A percentile compares a stretch with the other conserved stretches of the same genome.
Evolutionary conservation across 2,329 filamentous ascomycete genomes (phyloP).

Genomic region (Cordyceps cateniannulata): DNA sequence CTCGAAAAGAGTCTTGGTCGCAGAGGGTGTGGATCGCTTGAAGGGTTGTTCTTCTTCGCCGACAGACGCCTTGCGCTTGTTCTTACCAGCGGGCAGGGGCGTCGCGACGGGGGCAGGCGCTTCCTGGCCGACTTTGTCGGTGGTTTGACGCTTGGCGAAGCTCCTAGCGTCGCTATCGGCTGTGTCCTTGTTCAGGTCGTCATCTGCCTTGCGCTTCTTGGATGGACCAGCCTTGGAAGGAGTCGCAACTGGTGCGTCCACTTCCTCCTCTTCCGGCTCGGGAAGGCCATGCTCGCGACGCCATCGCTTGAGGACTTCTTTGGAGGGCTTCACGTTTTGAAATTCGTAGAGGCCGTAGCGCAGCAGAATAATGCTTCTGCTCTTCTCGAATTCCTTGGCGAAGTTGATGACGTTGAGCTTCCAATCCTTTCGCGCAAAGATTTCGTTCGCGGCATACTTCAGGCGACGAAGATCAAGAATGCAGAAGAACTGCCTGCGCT

Average conservation of each 20-base stretch:
- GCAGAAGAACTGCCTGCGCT: constrained; percentile 57
- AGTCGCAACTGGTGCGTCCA: constrained; percentile 23
- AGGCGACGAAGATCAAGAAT: constrained; percentile 55
- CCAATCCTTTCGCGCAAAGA: constrained; percentile 56
- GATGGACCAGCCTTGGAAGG: constrained; percentile 28
- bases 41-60: constrained; percentile 42
- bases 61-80: constrained; percentile 47
- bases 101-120: constrained; percentile 23
- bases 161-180: constrained; percentile 28
- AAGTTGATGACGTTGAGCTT: constrained; percentile 57
- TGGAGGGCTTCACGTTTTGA: constrained; percentile 54
- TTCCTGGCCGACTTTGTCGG: constrained; percentile 32
- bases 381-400: constrained; percentile 59
- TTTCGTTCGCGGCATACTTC: constrained; percentile 56
- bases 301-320: constrained; percentile 52
- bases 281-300: constrained; percentile 49
- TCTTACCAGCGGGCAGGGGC: constrained; percentile 33
- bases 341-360: constrained; percentile 58
- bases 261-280: constrained; percentile 40
- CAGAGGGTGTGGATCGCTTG: constrained; percentile 45
- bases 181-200: constrained; percentile 37
- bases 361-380: constrained; percentile 53
- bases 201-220: constrained; percentile 53
- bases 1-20: constrained; percentile 51
- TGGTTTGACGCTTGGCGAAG: constrained; percentile 45